phyloP scores from a whole-genome alignment of 768 basidiomycete genomes.

The Boletellus sp. region DNA sequence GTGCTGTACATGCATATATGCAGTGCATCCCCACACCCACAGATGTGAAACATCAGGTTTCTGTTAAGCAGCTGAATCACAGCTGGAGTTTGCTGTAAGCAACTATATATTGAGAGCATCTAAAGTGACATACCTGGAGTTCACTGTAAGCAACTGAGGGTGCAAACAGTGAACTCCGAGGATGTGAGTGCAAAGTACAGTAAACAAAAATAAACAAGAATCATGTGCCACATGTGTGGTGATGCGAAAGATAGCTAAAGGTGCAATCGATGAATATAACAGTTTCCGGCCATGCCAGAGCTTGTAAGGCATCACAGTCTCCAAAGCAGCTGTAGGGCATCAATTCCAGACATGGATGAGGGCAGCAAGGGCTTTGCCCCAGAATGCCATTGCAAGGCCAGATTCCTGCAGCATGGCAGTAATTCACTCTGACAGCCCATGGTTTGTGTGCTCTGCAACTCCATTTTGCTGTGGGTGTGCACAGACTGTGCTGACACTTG shows the following conservation, averaged over 20 bases:
- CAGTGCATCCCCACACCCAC: conserved; percentile 4
- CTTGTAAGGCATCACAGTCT: not conserved
- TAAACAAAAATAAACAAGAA: too few species aligned
- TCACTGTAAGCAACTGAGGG: too few species aligned
- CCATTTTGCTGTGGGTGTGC: not conserved
- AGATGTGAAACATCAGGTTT: conserved; percentile 4
- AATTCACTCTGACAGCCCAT: not conserved
- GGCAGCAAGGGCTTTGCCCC: not conserved
- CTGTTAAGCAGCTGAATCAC: too few species aligned
- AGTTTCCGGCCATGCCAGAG: conserved; percentile 11
- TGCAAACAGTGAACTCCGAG: too few species aligned
- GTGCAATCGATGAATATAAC: too few species aligned
- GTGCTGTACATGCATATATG: not conserved
- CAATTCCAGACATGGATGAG: not conserved
- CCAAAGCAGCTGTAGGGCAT: conserved; percentile 1
- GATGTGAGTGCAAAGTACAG: too few species aligned
- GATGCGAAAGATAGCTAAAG: too few species aligned
- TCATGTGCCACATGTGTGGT: too few species aligned
- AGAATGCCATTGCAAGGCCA: not conserved
- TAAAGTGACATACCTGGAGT: too few species aligned
- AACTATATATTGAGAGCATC: too few species aligned
- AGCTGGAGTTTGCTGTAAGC: too few species aligned
- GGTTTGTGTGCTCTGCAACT: not conserved
- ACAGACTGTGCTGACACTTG: not conserved
- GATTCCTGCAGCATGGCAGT: not conserved